Evolutionary conservation across 1,284 basidiomycete genomes (phyloP), one percentile per base, ranked within the genome.

Genomic region (Microbotryum saponariae): DNA sequence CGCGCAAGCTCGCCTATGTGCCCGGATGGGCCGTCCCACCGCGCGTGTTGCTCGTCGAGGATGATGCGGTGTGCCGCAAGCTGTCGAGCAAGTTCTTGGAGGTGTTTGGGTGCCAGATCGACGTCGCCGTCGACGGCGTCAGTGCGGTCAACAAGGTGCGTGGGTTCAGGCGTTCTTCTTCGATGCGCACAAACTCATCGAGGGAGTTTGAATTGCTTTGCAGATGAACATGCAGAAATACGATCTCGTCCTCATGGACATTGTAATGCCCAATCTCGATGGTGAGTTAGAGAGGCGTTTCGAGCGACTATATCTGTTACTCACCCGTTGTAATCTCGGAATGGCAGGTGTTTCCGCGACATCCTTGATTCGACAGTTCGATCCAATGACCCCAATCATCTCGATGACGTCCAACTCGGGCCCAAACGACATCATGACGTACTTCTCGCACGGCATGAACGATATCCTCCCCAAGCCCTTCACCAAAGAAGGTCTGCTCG

Each of bases 401-500:
- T 92, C 89, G 18, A 96, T 97, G 91, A 96, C 91, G 58, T 87
- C 85, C 73, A 96, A 94, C 75, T 90, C 88, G 57, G 88, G 89
- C 69, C 91, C 92, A 23, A 85, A 85, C 71, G 89, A 94, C 73
- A 85, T 94, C 68, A 85, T 91, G 82, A 89, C 85, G n/a, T 94
- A 93, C 74, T 90, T 89, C 77, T 86, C 85, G 10, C 85, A 84
- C 49, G 86, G 91, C 25, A 97, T 97, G 93, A 97, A 94, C 75
- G 93, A 97, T 76, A 88, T 96, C 61, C 78, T 97, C n/a, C 88
- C 92, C 9, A 97, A 97, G 76, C 93, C 93, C 2, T 97, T 97
- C 77, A 94, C 90, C 18, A 91, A 92, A 74, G 85, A 93, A 72
- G 88, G 88, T 10, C 77, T 97, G 58, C 78, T 94, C 57, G 86